phyloP scores from a whole-genome alignment of 2,329 filamentous ascomycete genomes.

The Alternaria infectoria region DNA sequence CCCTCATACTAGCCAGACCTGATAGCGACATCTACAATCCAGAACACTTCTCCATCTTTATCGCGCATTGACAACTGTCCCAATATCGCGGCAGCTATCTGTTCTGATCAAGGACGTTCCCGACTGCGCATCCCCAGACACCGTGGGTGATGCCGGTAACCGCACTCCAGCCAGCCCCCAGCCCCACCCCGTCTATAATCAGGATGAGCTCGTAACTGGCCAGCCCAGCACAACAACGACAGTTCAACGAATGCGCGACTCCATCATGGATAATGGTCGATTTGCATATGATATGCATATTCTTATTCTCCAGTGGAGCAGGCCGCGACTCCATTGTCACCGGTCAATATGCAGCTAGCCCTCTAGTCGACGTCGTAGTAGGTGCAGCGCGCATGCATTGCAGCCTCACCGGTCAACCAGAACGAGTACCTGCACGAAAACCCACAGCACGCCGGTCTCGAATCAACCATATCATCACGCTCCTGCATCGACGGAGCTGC shows the following conservation, averaged over 20 bases:
- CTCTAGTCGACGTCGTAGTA: slow-evolving; percentile 11
- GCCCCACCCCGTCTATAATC: background rate
- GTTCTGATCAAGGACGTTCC: background rate
- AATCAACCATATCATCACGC: slow-evolving; percentile 1
- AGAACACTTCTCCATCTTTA: slow-evolving; percentile 11
- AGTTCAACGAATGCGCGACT: background rate
- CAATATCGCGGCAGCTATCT: background rate
- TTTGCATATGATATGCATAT: slow-evolving; percentile 12
- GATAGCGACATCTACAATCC: slow-evolving; percentile 4
- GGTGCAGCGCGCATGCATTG: slow-evolving; percentile 25
- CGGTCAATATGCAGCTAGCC: slow-evolving; percentile 17
- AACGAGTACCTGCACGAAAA: slow-evolving; percentile 5
- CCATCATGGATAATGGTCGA: background rate
- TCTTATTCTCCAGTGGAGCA: slow-evolving; percentile 16
- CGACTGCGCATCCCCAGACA: background rate
- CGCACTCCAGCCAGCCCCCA: slow-evolving; percentile 1
- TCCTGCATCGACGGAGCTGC: slow-evolving; percentile 7
- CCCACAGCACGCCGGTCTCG: slow-evolving; percentile 11
- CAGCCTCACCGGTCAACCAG: slow-evolving; percentile 36
- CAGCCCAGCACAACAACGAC: background rate
- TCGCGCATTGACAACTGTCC: slow-evolving; percentile 12
- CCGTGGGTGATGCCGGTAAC: slow-evolving; percentile 5
- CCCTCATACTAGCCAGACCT: background rate
- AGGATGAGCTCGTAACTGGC: background rate
- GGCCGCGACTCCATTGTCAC: slow-evolving; percentile 32